Percentiles rank a stretch among this genome's conserved stretches.
Evolutionary conservation across 371 early-diverging fungal genomes (phyloP).

Genomic region (Apophysomyces sp.): DNA sequence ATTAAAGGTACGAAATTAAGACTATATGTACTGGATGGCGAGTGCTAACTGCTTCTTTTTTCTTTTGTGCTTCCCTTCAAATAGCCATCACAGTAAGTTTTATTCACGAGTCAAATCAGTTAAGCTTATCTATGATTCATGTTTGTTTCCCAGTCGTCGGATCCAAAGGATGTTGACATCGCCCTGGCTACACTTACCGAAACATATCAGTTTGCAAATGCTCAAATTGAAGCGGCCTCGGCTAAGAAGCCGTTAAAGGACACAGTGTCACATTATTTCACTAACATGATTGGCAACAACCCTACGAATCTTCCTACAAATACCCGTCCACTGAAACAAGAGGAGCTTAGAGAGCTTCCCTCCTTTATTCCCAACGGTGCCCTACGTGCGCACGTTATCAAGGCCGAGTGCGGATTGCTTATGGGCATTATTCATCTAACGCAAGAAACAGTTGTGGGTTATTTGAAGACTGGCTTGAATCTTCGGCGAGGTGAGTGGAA

Average conservation of each 20-base stretch:
- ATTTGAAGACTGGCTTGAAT: conserved; percentile 56
- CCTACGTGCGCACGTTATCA: conserved; percentile 53
- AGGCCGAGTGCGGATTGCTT: conserved; percentile 52
- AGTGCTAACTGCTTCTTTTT: background rate
- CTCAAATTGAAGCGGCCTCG: conserved; percentile 46
- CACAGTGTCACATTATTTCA: conserved; percentile 27
- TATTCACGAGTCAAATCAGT: no score
- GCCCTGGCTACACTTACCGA: conserved; percentile 44
- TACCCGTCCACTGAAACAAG: conserved; percentile 20
- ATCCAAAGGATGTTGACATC: conserved; percentile 40
- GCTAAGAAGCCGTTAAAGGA: conserved; percentile 44
- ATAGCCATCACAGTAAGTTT: conserved; percentile 19
- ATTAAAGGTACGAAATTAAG: conserved; percentile 24
- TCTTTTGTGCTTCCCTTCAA: background rate
- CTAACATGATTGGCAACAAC: conserved; percentile 26
- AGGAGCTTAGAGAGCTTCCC: conserved; percentile 18
- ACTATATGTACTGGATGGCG: background rate
- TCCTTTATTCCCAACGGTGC: conserved; percentile 55
- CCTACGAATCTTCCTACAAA: conserved; percentile 28
- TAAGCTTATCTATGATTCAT: background rate
- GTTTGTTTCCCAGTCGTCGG: conserved; percentile 31
- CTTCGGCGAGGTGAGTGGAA: conserved; percentile 47
- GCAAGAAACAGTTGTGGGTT: conserved; percentile 57
- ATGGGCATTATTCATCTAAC: conserved; percentile 53
- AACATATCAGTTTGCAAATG: conserved; percentile 43